Conservation (phyloP, 495 filamentous ascomycete genomes). For the Durotheca rogersii region DNA sequence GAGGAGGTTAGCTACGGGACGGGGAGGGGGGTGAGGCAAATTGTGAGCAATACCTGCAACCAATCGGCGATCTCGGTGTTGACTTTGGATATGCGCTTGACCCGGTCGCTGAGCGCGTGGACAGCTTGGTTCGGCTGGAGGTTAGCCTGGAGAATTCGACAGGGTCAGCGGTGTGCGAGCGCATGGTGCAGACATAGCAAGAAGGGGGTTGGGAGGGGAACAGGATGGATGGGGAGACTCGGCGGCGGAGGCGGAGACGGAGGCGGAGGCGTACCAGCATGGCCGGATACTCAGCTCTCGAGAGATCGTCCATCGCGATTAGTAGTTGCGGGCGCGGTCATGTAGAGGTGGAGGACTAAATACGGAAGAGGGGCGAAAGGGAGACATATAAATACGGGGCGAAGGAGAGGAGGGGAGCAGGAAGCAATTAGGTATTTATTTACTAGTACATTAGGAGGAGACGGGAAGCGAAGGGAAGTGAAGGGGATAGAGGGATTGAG, state of each 20-base stretch:
- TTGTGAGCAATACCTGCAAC: slow-evolving; percentile 71
- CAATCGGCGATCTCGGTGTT: slow-evolving; percentile 95
- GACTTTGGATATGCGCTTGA: slow-evolving; percentile 81
- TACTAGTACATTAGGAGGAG: slow-evolving; percentile 25
- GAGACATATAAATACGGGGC: slow-evolving; percentile 36
- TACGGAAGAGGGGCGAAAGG: slow-evolving; percentile 26
- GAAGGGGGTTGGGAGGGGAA: too few species aligned
- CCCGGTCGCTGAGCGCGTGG: slow-evolving; percentile 78
- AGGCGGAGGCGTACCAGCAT: slow-evolving; percentile 73
- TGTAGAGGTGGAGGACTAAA: slow-evolving; percentile 18
- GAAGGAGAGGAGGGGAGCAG: slow-evolving; percentile 25
- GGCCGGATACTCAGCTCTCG: slow-evolving; percentile 90
- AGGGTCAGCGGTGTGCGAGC: slow-evolving; percentile 13
- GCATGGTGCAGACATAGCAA: too few species aligned
- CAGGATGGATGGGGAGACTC: too few species aligned
- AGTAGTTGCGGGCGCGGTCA: slow-evolving; percentile 46
- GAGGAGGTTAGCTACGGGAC: slow-evolving; percentile 20
- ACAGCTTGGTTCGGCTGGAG: slow-evolving; percentile 86
- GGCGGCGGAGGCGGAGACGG: not conserved
- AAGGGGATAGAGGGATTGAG: slow-evolving; percentile 15
- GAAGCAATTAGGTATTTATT: too few species aligned
- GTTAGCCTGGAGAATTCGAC: slow-evolving; percentile 59
- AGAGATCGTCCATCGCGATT: slow-evolving; percentile 67
- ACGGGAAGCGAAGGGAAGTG: too few species aligned
- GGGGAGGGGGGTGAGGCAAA: slow-evolving; percentile 8